Evolutionary conservation across 2,329 filamentous ascomycete species (phyloP), one percentile per base, ranked within the genome.

Genomic region (Venturia aucupariae): DNA sequence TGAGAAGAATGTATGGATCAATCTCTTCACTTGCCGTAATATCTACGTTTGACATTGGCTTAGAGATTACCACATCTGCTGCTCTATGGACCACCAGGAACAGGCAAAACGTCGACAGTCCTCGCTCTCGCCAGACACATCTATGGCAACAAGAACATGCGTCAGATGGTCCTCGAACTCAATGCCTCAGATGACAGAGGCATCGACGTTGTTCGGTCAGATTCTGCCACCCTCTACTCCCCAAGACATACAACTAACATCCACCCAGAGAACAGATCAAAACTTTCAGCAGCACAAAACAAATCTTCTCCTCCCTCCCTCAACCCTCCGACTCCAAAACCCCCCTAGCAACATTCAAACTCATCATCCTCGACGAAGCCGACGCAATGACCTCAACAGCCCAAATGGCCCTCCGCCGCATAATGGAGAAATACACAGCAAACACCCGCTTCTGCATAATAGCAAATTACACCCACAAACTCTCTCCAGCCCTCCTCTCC

Each of bases 311-410:
- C n/a, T 80, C 83, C 51, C 80, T 81, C 8, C 78, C 82, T 1
- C 77, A 77, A 41, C 72, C 81, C 6, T 72, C 75, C 51, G 77
- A 82, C 15, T 74, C 81, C 6, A 72, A 75, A 46, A 74, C 27
- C 71, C 78, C 76, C 15, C 75, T 76, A 39, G 90, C 90, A 0
- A 84, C 84, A 3, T 99, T 89, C 81, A 99, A 99, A 80, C 86
- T 99, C 69, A 97, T 99, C 73, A 90, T 99, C 64, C 85, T 99
- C 4, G 94, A 99, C 75, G 94, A 99, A 80, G 94, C 94, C n/a
- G 94, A 99, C 75, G 94, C 94, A 63, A 99, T 99, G 94, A 99
- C 94, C n/a, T 89, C 90, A 63, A 95, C 93, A 0, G 94, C 94
- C 6, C 94, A 99, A 77, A 99, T 99, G 93, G 94, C 94, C 0